phyloP scores from a whole-genome alignment of 495 filamentous ascomycete species.

The Penicillium flavigenum region DNA sequence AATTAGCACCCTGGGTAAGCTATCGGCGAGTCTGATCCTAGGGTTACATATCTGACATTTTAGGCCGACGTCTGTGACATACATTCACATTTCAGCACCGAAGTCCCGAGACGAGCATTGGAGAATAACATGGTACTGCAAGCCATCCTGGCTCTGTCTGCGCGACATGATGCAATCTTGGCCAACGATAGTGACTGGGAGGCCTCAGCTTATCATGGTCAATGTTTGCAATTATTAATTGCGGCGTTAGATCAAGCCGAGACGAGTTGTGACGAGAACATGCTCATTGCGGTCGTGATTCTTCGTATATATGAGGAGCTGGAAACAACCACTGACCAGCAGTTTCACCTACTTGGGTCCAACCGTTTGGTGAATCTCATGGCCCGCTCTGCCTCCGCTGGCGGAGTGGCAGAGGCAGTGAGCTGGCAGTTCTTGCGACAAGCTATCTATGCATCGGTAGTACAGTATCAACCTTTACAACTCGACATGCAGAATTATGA shows the following conservation, averaged over 20 bases:
- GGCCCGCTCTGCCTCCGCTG: constrained; percentile 37
- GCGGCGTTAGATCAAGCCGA: constrained; percentile 32
- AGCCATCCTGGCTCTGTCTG: constrained; percentile 35
- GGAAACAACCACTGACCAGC: constrained; percentile 33
- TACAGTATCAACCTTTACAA: constrained; percentile 37
- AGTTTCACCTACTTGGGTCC: constrained; percentile 40
- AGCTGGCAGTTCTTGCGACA: constrained; percentile 45
- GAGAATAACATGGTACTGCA: constrained; percentile 38
- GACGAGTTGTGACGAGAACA: constrained; percentile 33
- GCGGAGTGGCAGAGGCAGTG: constrained; percentile 41
- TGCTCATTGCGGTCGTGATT: constrained; percentile 40
- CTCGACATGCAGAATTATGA: constrained; percentile 39
- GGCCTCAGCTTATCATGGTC: constrained; percentile 39
- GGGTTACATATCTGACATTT: background rate
- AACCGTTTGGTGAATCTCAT: constrained; percentile 40
- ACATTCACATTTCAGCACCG: constrained; percentile 37
- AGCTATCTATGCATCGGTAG: constrained; percentile 42
- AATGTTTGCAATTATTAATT: constrained; percentile 39
- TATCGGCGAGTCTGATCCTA: background rate
- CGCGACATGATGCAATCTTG: constrained; percentile 39
- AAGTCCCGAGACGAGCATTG: constrained; percentile 35
- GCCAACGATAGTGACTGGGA: constrained; percentile 34
- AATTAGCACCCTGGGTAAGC: constrained; percentile 38
- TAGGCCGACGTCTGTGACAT: constrained; percentile 41
- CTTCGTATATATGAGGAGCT: constrained; percentile 42